Conservation (phyloP, 2,329 filamentous ascomycete genomes). For the Cytospora piceae region DNA sequence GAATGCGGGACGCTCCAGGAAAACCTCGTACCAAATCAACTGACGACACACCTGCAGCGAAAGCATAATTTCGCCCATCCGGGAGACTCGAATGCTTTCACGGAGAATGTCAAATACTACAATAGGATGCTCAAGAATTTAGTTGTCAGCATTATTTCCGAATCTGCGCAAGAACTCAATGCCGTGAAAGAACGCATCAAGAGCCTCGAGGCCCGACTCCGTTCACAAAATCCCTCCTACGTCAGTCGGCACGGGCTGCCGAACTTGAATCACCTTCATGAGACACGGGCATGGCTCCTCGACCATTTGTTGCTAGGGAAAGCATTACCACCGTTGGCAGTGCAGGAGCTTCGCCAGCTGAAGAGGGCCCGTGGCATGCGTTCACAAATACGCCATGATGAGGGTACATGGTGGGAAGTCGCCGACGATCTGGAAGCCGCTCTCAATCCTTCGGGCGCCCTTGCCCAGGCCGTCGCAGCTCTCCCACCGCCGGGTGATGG, state of each 20-base stretch:
- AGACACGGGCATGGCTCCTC: slow-evolving; percentile 5
- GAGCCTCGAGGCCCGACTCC: slow-evolving; percentile 8
- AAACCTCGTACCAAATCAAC: slow-evolving; percentile 4
- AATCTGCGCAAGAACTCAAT: slow-evolving; percentile 15
- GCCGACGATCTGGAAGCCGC: slow-evolving; percentile 22
- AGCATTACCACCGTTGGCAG: background rate
- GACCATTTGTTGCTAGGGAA: background rate
- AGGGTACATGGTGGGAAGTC: slow-evolving; percentile 21
- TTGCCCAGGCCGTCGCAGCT: slow-evolving; percentile 7
- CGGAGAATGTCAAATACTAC: slow-evolving; percentile 14
- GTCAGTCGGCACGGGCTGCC: slow-evolving; percentile 11
- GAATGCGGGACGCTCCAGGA: slow-evolving; percentile 9
- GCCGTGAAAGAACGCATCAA: slow-evolving; percentile 15
- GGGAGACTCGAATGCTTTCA: slow-evolving; percentile 9
- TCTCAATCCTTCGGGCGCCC: slow-evolving; percentile 5
- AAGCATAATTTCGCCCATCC: slow-evolving; percentile 14
- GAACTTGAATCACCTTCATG: background rate
- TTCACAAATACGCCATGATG: slow-evolving; percentile 12
- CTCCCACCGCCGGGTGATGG: slow-evolving; percentile 4
- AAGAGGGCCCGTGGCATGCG: slow-evolving; percentile 7
- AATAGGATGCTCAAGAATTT: slow-evolving; percentile 5
- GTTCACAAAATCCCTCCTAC: background rate
- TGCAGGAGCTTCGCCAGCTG: slow-evolving; percentile 20
- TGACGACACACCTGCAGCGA: slow-evolving; percentile 16
- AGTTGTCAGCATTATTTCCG: slow-evolving; percentile 4